Base-by-base conservation (phyloP, 2,329 filamentous ascomycete genomes). In the Fusarium irregulare region DNA sequence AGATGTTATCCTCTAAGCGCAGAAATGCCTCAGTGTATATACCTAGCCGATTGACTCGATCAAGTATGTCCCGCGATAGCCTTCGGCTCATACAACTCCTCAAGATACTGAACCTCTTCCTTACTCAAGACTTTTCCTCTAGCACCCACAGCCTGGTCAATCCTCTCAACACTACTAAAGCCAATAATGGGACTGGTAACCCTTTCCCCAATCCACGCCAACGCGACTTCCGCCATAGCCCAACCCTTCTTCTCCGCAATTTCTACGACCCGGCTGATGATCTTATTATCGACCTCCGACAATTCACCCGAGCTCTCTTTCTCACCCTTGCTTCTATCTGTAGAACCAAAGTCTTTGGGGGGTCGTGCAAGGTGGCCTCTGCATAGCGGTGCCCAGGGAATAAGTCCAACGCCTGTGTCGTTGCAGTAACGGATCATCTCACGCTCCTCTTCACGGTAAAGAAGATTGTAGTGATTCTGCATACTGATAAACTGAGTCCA, bases 401-500 rank as follows among this genome's bases (percentile, higher is more conserved):
- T 73, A 0, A 74, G 12, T 0, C 65, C 69, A 0, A 74, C 70
- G 0, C 72, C 72, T 0, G 72, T 83, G 28, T 77, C 77, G 7
- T 80, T 78, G 51, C 82, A 84, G 60, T 79, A 84, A 1, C 78
- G 75, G 18, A 73, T 81, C 81, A 83, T 83, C 68, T 83, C 81
- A 1, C 80, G 76, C 70, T 83, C 88, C 56, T 91, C 89, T 69
- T 91, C 89, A 2, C 89, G 81, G 67, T 88, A 88, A 0, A 85
- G 66, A 0, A 87, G 74, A 56, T 84, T 88, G 67, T 88, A 85
- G 16, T 83, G 79, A 60, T 88, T 87, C 68, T 89, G 86, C 87
- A 89, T 89, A 13, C 80, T 83, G 37, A 88, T 77, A 57, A 88
- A 88, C 70, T 88, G 85, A 0, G 83, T 86, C 86, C 85, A 89